These are phyloP conservation scores for Penicillium flavigenum DNA, from an alignment of 495 filamentous ascomycete species.

Conservation along the genomic window DNA sequence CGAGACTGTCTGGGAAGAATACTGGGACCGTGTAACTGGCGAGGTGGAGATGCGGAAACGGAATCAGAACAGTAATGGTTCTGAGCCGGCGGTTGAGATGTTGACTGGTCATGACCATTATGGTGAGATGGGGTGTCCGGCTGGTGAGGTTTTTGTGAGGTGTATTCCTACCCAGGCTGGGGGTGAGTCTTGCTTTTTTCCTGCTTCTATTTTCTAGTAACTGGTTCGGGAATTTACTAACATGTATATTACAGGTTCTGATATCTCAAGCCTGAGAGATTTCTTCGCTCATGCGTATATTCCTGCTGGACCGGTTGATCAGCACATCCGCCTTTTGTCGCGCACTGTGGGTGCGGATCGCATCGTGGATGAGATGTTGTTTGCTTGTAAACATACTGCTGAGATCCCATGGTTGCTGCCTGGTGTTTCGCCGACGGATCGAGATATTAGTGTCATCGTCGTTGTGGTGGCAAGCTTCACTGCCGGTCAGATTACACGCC, in stretches of 20 bases:
- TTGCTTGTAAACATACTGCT: slow-evolving; percentile 66
- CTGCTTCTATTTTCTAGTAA: not conserved
- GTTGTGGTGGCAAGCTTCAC: slow-evolving; percentile 71
- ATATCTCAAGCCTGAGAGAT: slow-evolving; percentile 39
- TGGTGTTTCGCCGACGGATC: slow-evolving; percentile 65
- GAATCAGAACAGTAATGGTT: slow-evolving; percentile 1
- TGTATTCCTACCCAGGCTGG: slow-evolving; percentile 41
- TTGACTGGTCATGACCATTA: slow-evolving; percentile 13
- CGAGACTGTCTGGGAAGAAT: slow-evolving; percentile 60
- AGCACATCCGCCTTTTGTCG: slow-evolving; percentile 65
- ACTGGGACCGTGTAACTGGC: slow-evolving; percentile 33
- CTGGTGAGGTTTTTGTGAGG: slow-evolving; percentile 19
- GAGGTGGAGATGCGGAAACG: slow-evolving; percentile 14
- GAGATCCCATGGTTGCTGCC: slow-evolving; percentile 79
- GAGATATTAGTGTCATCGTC: slow-evolving; percentile 63
- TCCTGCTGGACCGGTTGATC: slow-evolving; percentile 62
- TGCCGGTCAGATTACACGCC: slow-evolving; percentile 69
- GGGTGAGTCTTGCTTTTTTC: slow-evolving; percentile 33
- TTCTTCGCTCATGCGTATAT: slow-evolving; percentile 77
- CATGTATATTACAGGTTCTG: slow-evolving; percentile 18
- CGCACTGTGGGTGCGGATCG: slow-evolving; percentile 62
- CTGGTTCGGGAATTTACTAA: slow-evolving; percentile 5
- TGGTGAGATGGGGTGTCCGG: slow-evolving; percentile 8
- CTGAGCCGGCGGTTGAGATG: slow-evolving; percentile 14
- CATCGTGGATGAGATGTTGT: slow-evolving; percentile 57